These are phyloP conservation scores for Pythium folliculosum DNA, from an alignment of 352 stramenopile genomes.

Conservation along the genomic window DNA sequence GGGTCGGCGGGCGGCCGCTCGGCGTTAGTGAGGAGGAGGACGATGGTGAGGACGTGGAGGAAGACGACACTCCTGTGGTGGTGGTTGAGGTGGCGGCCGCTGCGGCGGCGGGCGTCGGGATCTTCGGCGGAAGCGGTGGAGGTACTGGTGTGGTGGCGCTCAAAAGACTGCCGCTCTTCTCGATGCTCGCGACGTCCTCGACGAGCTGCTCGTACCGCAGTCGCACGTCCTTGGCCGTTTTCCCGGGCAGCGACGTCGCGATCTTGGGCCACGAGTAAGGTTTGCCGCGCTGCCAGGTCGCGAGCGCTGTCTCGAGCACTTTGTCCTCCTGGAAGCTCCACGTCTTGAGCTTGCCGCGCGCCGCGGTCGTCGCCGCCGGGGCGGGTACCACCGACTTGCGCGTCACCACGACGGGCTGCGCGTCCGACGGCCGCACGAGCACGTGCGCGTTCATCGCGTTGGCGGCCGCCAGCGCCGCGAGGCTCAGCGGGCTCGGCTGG, in stretches of 20 bases:
- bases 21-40: no score
- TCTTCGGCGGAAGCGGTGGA: constrained; percentile 10
- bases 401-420: constrained; percentile 5
- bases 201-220: constrained; percentile 78
- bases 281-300: constrained; percentile 52
- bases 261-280: constrained; percentile 86
- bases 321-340: constrained; percentile 88
- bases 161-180: constrained; percentile 28
- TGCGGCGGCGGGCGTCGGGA: neutral
- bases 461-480: constrained; percentile 18
- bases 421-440: constrained; percentile 6
- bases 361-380: no score
- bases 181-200: constrained; percentile 69
- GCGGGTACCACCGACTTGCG: neutral
- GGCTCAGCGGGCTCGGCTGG: constrained; percentile 18
- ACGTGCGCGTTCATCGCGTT: constrained; percentile 27
- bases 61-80: neutral
- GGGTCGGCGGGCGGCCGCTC: constrained; percentile 8
- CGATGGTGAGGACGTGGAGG: neutral
- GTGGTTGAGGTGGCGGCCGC: neutral
- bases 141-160: neutral
- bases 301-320: constrained; percentile 72
- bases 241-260: constrained; percentile 60
- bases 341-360: constrained; percentile 31
- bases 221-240: constrained; percentile 73